A percentile compares a stretch with the other conserved stretches of the same genome.
phyloP scores from a whole-genome alignment of 2,329 filamentous ascomycete species.

The Stromatinia cepivora region DNA sequence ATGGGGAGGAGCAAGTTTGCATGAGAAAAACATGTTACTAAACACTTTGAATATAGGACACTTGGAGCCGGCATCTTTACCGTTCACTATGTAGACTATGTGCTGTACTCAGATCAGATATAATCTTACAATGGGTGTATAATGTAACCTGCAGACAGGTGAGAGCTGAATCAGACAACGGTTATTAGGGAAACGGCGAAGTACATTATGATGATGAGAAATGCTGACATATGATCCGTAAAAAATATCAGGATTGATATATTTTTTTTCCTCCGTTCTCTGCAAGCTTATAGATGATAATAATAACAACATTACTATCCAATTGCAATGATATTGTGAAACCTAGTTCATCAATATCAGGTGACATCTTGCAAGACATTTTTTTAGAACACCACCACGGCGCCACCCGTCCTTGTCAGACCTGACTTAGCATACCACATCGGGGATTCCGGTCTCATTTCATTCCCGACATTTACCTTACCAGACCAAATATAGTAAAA shows the following conservation, averaged over 20 bases:
- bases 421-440: background rate
- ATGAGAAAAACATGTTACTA: background rate
- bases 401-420: background rate
- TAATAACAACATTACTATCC: background rate
- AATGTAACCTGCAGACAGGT: background rate
- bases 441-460: background rate
- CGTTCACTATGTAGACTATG: too few relatives aligned
- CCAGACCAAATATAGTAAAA: background rate
- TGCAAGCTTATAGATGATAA: background rate
- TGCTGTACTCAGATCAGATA: too few relatives aligned
- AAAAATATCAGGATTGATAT: background rate
- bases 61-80: background rate
- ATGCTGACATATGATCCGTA: background rate
- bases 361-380: background rate
- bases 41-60: background rate
- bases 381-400: background rate
- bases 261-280: too few relatives aligned
- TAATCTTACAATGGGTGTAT: background rate
- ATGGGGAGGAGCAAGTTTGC: background rate
- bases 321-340: background rate
- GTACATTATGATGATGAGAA: background rate
- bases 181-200: background rate
- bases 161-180: background rate
- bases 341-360: background rate
- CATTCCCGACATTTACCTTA: background rate